A percentile compares a stretch with the other conserved stretches of the same genome.
phyloP scores from a whole-genome alignment of 1,139 yeast genomes.

The Kodamaea alishanica region DNA sequence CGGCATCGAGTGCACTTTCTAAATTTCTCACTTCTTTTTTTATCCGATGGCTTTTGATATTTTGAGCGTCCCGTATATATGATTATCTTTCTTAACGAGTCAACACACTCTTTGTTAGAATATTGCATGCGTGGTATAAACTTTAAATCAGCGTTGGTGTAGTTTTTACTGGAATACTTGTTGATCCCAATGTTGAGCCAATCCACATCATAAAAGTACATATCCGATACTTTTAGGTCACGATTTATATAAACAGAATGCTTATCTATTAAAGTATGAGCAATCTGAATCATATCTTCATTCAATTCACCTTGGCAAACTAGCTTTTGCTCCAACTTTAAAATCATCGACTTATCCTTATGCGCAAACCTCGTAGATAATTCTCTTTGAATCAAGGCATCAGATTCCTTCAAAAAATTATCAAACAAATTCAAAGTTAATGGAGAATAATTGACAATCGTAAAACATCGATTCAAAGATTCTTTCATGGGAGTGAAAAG shows the following conservation, averaged over 20 bases:
- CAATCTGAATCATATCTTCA: slow-evolving; percentile 35
- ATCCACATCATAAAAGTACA: slow-evolving; percentile 64
- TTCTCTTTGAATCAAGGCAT: slow-evolving; percentile 33
- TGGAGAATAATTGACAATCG: slow-evolving; percentile 53
- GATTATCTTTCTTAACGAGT: slow-evolving; percentile 44
- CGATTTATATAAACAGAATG: slow-evolving; percentile 32
- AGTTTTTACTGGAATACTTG: slow-evolving; percentile 4
- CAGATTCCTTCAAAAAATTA: slow-evolving; percentile 53
- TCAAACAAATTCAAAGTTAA: slow-evolving; percentile 61
- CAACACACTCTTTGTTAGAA: slow-evolving; percentile 30
- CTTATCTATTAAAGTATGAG: slow-evolving; percentile 30
- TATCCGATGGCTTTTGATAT: slow-evolving; percentile 4
- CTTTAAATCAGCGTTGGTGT: slow-evolving; percentile 3
- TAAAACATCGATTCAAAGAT: slow-evolving; percentile 50
- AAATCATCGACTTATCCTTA: slow-evolving; percentile 31
- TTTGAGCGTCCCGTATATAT: slow-evolving; percentile 15
- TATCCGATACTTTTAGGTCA: slow-evolving; percentile 42
- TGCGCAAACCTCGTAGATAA: slow-evolving; percentile 17
- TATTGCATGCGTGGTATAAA: slow-evolving; percentile 20
- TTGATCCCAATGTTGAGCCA: slow-evolving; percentile 59
- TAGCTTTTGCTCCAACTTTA: slow-evolving; percentile 60
- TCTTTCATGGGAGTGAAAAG: slow-evolving; percentile 52
- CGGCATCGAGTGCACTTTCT: slow-evolving; percentile 71
- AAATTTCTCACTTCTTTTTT: slow-evolving; percentile 9
- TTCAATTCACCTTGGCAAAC: slow-evolving; percentile 62